Evolutionary conservation across 1,139 yeast genomes (phyloP), one percentile per base, ranked within the genome.

Genomic region (Suhomyces choctaworum): DNA sequence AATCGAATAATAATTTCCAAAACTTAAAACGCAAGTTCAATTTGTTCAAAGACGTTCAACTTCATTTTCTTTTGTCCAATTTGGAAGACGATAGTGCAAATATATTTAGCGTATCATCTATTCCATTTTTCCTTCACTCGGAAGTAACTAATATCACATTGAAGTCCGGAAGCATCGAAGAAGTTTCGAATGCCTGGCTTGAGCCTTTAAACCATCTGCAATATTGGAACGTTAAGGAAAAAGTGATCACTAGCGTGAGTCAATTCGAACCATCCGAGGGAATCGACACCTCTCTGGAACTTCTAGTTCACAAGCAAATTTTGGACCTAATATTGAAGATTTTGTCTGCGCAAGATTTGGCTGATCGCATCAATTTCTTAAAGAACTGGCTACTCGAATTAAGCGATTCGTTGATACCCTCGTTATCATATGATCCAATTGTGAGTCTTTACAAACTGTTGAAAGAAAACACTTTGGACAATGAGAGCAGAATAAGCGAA

Each of bases 371-470:
- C 3, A 66, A 63, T 37, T 70, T 68, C 37, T 31, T 66, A 17
- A 65, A 65, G 39, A 57, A 56, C 38, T 71, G 77, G 77, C 47
- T 70, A 16, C 54, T 71, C 20, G 76, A 71, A 40, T 58, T 66
- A 10, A 58, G 64, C 25, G 77, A 71, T 41, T 65, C 74, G 0
- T 43, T 69, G 21, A 64, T 71, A n/a, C 76, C 76, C 0, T 66
- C 69, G 41, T 59, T 67, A 46, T 59, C 64, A 2, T 67, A 57
- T 44, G 76, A 70, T 36, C 52, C 69, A 6, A 44, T 70, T 16
- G 34, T 61, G 8, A 52, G 48, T 9, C 42, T 51, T 24, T 67
- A 65, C 40, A 45, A 47, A 22, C 24, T 32, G 22, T 34, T 30
- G 22, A 31, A 24, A 23, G 36, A 27, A 7, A 24, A 25, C 8